phyloP scores from a whole-genome alignment of 2,329 filamentous ascomycete species.

The Annulohypoxylon truncatum region DNA sequence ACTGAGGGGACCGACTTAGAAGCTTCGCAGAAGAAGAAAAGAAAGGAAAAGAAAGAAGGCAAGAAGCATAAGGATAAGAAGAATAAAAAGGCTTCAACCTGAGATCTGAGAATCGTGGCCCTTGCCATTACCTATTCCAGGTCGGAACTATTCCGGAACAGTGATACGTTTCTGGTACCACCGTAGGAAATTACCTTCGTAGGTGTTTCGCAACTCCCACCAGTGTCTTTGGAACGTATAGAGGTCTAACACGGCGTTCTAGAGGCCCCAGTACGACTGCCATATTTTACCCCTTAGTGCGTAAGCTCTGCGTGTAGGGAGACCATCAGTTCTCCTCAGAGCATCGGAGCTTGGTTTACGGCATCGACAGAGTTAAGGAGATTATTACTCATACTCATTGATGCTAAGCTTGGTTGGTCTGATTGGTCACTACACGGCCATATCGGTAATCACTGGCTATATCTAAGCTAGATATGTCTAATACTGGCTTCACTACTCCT shows the following conservation, averaged over 20 bases:
- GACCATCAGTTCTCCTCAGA: background rate
- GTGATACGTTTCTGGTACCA: background rate
- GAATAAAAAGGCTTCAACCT: constrained; percentile 44
- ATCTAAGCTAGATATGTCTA: background rate
- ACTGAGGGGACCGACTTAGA: constrained; percentile 51
- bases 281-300: background rate
- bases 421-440: background rate
- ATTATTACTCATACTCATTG: background rate
- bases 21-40: constrained; percentile 56
- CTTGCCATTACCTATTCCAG: background rate
- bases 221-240: background rate
- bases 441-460: background rate
- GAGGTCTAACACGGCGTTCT: background rate
- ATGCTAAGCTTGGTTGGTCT: background rate
- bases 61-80: constrained; percentile 54
- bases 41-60: constrained; percentile 51
- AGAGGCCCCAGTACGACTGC: background rate
- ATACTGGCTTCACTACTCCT: background rate
- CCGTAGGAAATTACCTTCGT: background rate
- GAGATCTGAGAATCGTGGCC: background rate
- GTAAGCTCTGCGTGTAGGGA: background rate
- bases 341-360: background rate
- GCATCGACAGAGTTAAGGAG: background rate
- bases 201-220: background rate
- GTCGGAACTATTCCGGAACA: background rate